Conservation (phyloP, 495 filamentous ascomycete genomes). For the Saxophila tyrrhenica region DNA sequence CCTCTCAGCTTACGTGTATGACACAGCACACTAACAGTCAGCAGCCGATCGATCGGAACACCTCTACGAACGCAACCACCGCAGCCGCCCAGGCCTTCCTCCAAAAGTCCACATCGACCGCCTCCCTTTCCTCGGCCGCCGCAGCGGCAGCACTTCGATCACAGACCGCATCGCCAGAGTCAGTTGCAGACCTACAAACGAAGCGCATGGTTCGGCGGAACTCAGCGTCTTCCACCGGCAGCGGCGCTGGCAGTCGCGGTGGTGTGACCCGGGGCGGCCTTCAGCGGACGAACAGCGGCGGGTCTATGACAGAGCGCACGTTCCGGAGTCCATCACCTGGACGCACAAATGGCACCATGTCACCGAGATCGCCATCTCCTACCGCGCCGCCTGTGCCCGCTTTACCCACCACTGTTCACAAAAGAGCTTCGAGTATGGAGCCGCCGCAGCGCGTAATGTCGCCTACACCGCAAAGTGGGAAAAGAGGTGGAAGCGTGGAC, state of each 20-base stretch:
- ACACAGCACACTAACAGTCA: no score
- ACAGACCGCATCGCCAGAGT: slow-evolving; percentile 60
- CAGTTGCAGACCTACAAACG: slow-evolving; percentile 71
- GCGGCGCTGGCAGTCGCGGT: slow-evolving; percentile 24
- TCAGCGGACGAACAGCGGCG: slow-evolving; percentile 54
- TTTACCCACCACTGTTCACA: slow-evolving; percentile 45
- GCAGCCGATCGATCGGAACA: slow-evolving; percentile 21
- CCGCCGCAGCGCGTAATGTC: slow-evolving; percentile 39
- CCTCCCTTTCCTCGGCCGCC: slow-evolving; percentile 65
- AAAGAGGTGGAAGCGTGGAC: slow-evolving; percentile 38
- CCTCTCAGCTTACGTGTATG: not conserved
- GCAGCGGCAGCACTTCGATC: slow-evolving; percentile 74
- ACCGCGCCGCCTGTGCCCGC: slow-evolving; percentile 64
- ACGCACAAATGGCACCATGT: slow-evolving; percentile 35
- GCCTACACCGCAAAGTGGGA: slow-evolving; percentile 30
- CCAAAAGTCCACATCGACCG: slow-evolving; percentile 49
- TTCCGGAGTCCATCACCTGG: slow-evolving; percentile 62
- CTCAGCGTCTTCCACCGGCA: slow-evolving; percentile 57
- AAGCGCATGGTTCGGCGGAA: slow-evolving; percentile 66
- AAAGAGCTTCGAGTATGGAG: slow-evolving; percentile 45
- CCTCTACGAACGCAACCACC: slow-evolving; percentile 51
- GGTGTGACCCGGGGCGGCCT: slow-evolving; percentile 37
- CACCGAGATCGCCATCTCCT: slow-evolving; percentile 12
- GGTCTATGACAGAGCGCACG: slow-evolving; percentile 76
- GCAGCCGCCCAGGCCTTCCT: slow-evolving; percentile 74